A percentile compares a stretch with the other conserved stretches of the same genome.
Evolutionary conservation across 2,329 filamentous ascomycete genomes (phyloP).

Genomic region (Botrytis galanthina): DNA sequence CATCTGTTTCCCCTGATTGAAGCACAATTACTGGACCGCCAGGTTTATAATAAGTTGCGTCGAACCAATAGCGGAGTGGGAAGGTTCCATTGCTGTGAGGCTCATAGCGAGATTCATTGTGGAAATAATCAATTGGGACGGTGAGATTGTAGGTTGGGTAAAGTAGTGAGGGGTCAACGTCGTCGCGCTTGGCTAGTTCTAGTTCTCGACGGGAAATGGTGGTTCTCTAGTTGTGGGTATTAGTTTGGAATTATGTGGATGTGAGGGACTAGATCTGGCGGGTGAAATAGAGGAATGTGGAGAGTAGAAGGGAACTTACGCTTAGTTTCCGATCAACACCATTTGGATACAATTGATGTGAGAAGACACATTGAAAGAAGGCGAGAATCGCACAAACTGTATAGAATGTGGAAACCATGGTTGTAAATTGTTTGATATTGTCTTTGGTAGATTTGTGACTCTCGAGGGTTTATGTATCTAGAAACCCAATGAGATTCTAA

Average conservation of each 20-base stretch:
- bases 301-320: neutral
- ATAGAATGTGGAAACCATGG: constrained; percentile 2
- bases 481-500: too few relatives aligned
- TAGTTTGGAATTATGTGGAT: neutral
- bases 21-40: constrained; percentile 82
- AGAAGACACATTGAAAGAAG: constrained; percentile 2
- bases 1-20: constrained; percentile 67
- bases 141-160: constrained; percentile 41
- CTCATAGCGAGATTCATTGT: constrained; percentile 73
- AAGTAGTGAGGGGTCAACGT: constrained; percentile 30
- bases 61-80: constrained; percentile 78
- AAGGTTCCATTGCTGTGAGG: constrained; percentile 71
- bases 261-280: too few relatives aligned
- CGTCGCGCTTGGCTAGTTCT: constrained; percentile 21
- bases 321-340: neutral
- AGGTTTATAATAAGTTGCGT: constrained; percentile 68
- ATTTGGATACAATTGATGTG: neutral
- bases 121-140: constrained; percentile 71
- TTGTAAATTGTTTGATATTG: neutral
- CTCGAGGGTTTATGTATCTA: neutral
- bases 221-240: constrained; percentile 26
- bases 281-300: neutral
- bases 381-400: neutral
- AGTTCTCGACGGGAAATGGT: constrained; percentile 24
- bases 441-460: neutral